Percentiles rank a stretch among this genome's conserved stretches.
These are phyloP conservation scores for Vigna angularis DNA, from an alignment of 306 rosid genomes.

Conservation along the genomic window DNA sequence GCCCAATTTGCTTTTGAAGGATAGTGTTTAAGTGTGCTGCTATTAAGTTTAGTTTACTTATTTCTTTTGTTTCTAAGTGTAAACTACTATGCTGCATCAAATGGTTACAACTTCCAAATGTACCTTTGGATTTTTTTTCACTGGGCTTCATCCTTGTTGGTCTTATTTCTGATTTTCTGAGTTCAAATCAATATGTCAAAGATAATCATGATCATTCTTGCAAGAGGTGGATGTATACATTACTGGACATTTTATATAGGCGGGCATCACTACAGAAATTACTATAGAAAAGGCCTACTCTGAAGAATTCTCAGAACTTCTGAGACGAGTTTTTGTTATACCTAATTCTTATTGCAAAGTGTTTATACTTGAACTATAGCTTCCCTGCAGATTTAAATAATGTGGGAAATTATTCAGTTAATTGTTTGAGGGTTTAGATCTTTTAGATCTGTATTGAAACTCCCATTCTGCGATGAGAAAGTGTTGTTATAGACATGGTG, in stretches of 20 bases:
- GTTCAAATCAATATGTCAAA: conserved; percentile 32
- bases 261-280: conserved; percentile 7
- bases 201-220: background rate
- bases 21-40: background rate
- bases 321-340: background rate
- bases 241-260: conserved; percentile 22
- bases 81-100: conserved; percentile 5
- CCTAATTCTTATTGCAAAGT: conserved; percentile 32
- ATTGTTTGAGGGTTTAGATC: conserved; percentile 2
- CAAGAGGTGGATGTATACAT: background rate
- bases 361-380: conserved; percentile 14
- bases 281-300: conserved; percentile 6
- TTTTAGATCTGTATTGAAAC: background rate
- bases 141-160: conserved; percentile 24
- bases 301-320: background rate
- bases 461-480: conserved; percentile 24
- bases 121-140: background rate
- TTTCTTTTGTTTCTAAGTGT: background rate
- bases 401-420: conserved; percentile 15
- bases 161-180: conserved; percentile 13
- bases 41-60: conserved; percentile 5
- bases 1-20: background rate
- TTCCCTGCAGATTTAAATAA: background rate
- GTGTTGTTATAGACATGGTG: conserved; percentile 10
- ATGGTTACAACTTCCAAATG: conserved; percentile 13